Evolutionary conservation across 164 flowering plant genomes (phyloP).

Genomic region (Kalanchoe fedtschenkoi): DNA sequence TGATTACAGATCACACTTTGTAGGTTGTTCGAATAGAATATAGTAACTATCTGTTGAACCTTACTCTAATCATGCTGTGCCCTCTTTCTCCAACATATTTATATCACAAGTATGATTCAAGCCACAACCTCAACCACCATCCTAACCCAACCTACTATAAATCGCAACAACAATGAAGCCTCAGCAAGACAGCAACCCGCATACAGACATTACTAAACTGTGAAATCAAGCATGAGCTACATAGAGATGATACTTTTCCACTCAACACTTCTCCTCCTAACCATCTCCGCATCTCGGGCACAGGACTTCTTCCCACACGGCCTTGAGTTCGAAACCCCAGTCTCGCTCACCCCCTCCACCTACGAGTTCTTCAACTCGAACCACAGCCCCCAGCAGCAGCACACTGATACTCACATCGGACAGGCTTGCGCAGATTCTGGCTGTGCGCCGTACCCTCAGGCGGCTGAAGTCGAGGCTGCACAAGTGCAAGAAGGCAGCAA

Average conservation of each 20-base stretch:
- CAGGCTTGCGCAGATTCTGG: background rate
- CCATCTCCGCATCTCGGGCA: background rate
- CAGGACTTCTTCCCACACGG: constrained; percentile 4
- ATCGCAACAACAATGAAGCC: background rate
- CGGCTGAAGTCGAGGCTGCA: background rate
- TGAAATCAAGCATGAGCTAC: background rate
- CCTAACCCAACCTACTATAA: background rate
- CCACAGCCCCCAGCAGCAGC: background rate
- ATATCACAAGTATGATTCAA: background rate
- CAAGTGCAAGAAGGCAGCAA: background rate
- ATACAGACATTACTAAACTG: background rate
- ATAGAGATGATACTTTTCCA: background rate
- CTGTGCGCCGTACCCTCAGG: background rate
- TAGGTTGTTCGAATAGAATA: no score
- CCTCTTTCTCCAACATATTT: background rate
- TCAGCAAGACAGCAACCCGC: background rate
- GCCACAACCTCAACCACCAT: background rate
- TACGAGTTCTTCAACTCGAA: background rate
- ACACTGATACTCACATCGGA: background rate
- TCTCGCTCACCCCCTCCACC: background rate
- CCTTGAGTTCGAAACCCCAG: background rate
- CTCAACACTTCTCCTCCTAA: background rate
- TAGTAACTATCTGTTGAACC: background rate
- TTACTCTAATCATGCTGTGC: background rate
- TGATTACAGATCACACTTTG: no score